Conservation (phyloP, 202 grass and related monocot genomes). For the Elaeis oleifera region DNA sequence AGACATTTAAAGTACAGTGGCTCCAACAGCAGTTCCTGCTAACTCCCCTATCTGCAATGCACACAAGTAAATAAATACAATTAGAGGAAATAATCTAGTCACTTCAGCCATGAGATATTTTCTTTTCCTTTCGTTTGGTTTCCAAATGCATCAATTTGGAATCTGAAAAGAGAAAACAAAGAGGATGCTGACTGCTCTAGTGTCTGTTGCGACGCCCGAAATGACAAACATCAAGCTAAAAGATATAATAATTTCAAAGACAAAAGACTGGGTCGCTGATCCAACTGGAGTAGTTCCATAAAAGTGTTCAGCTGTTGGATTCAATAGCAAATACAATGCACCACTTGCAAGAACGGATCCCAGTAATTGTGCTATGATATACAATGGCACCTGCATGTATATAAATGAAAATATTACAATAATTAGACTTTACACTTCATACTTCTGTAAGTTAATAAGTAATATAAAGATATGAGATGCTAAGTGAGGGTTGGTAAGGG, state of each 20-base stretch:
- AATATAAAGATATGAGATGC: background rate
- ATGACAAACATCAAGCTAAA: conserved; percentile 70
- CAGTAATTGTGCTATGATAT: conserved; percentile 35
- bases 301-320: conserved; percentile 36
- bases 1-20: conserved; percentile 47
- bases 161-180: background rate
- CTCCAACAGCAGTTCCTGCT: conserved; percentile 57
- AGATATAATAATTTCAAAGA: conserved; percentile 64
- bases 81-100: too few species aligned
- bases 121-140: too few species aligned
- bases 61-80: background rate
- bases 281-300: conserved; percentile 45
- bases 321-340: conserved; percentile 33
- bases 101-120: too few species aligned
- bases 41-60: conserved; percentile 49
- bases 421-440: background rate
- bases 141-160: background rate
- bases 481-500: too few species aligned
- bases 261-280: conserved; percentile 42
- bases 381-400: conserved; percentile 32
- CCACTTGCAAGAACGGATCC: conserved; percentile 36
- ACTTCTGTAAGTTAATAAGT: background rate
- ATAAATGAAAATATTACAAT: background rate
- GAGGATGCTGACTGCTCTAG: conserved; percentile 29
- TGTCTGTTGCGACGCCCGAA: conserved; percentile 54